Conservation (phyloP, 1,284 basidiomycete species). For the Naganishia sp. region DNA sequence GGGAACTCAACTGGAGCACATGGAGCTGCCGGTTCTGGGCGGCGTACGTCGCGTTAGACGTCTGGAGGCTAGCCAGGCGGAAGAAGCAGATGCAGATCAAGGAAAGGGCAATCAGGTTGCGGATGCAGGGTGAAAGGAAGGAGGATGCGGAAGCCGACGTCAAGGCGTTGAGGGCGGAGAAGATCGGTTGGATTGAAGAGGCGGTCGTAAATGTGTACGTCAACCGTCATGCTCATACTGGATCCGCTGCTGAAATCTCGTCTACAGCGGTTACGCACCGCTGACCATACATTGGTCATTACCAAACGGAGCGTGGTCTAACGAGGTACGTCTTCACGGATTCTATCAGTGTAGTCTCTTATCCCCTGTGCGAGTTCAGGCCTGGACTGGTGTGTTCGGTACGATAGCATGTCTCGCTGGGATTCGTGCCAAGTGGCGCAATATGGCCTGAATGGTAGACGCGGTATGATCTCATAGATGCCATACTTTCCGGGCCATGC, state of each 20-base stretch:
- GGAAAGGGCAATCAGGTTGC: slow-evolving; percentile 28
- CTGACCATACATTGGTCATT: slow-evolving; percentile 52
- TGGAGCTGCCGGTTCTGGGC: slow-evolving; percentile 52
- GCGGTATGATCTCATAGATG: slow-evolving; percentile 1
- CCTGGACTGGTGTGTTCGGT: slow-evolving; percentile 33
- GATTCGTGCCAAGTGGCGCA: slow-evolving; percentile 26
- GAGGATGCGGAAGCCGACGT: slow-evolving; percentile 21
- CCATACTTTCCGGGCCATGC: background rate
- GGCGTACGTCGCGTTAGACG: slow-evolving; percentile 29
- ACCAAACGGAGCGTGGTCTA: slow-evolving; percentile 47
- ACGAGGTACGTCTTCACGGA: slow-evolving; percentile 33
- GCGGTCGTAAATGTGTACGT: slow-evolving; percentile 18
- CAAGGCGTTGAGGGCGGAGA: slow-evolving; percentile 6
- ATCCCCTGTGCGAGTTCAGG: slow-evolving; percentile 1
- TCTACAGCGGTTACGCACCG: slow-evolving; percentile 48
- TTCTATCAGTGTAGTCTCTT: background rate
- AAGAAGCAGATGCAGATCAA: slow-evolving; percentile 12
- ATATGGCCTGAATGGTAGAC: slow-evolving; percentile 2
- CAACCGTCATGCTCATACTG: background rate
- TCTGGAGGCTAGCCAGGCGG: slow-evolving; percentile 15
- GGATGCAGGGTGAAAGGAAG: slow-evolving; percentile 43
- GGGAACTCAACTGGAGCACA: slow-evolving; percentile 35
- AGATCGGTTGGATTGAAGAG: slow-evolving; percentile 7
- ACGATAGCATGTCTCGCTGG: slow-evolving; percentile 32
- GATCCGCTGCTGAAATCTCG: too few species aligned